Evolutionary conservation across 345 rosid species (phyloP).

Genomic region (Hirschfeldia incana): DNA sequence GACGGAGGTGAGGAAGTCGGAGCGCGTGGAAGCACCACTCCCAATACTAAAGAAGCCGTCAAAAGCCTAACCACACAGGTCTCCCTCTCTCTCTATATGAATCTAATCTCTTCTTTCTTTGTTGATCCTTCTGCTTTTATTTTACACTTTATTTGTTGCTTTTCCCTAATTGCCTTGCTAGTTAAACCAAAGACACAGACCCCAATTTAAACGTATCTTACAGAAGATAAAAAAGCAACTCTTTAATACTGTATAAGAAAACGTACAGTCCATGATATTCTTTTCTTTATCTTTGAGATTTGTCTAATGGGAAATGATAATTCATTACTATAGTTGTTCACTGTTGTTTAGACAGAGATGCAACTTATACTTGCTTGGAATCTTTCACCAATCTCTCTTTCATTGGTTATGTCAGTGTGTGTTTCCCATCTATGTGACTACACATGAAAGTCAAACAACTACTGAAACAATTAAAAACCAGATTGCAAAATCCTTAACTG

Average conservation of each 20-base stretch:
- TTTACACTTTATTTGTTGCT: slow-evolving; percentile 25
- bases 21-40: slow-evolving; percentile 79
- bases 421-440: slow-evolving; percentile 30
- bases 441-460: slow-evolving; percentile 31
- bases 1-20: slow-evolving; percentile 77
- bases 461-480: slow-evolving; percentile 6
- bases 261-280: slow-evolving; percentile 21
- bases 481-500: background rate
- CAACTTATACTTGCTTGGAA: slow-evolving; percentile 25
- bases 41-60: slow-evolving; percentile 94
- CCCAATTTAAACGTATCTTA: slow-evolving; percentile 38
- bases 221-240: slow-evolving; percentile 14
- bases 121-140: slow-evolving; percentile 14
- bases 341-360: slow-evolving; percentile 31
- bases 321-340: background rate
- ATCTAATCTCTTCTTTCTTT: slow-evolving; percentile 25
- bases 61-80: slow-evolving; percentile 99
- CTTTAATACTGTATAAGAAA: slow-evolving; percentile 15
- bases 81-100: slow-evolving; percentile 10
- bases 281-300: slow-evolving; percentile 6
- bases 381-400: slow-evolving; percentile 34
- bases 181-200: slow-evolving; percentile 44
- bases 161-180: slow-evolving; percentile 36
- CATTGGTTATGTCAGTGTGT: slow-evolving; percentile 33
- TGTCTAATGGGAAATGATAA: background rate